phyloP scores from a whole-genome alignment of 2,329 filamentous ascomycete species.

The Alternaria sp. region DNA sequence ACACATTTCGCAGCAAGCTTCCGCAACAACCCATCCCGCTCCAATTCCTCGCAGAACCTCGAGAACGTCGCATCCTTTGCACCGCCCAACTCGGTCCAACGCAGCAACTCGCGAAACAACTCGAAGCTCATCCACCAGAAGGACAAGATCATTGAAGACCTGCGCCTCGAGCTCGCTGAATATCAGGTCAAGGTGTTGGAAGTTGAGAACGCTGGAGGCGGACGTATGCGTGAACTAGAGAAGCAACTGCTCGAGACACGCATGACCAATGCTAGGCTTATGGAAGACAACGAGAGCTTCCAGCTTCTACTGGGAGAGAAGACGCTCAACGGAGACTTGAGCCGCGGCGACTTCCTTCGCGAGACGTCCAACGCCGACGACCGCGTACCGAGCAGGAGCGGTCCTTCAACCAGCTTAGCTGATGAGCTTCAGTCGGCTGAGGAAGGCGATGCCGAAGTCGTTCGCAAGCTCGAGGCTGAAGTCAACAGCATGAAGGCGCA shows the following conservation, averaged over 20 bases:
- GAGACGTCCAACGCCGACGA: constrained; percentile 48
- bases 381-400: constrained; percentile 44
- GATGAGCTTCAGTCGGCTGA: constrained; percentile 82
- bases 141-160: constrained; percentile 92
- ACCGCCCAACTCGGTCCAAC: constrained; percentile 81
- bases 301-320: constrained; percentile 93
- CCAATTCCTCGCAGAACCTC: constrained; percentile 67
- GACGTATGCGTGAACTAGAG: constrained; percentile 88
- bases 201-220: constrained; percentile 90
- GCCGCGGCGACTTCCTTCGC: constrained; percentile 80
- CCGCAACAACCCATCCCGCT: constrained; percentile 54
- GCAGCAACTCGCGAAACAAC: constrained; percentile 88
- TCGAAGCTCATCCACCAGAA: constrained; percentile 93
- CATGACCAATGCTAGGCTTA: constrained; percentile 92
- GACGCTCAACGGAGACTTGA: constrained; percentile 93
- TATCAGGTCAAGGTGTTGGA: constrained; percentile 95
- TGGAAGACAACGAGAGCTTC: constrained; percentile 99
- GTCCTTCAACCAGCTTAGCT: constrained; percentile 60
- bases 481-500: constrained; percentile 84
- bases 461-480: constrained; percentile 78
- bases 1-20: constrained; percentile 48
- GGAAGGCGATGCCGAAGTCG: constrained; percentile 57
- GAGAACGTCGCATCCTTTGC: constrained; percentile 86
- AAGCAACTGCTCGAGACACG: constrained; percentile 87
- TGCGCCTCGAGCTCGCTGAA: constrained; percentile 91